Percentiles rank a stretch among this genome's conserved stretches.
These are phyloP conservation scores for Ascoidea asiatica DNA, from an alignment of 805 yeast genomes.

Conservation along the genomic window DNA sequence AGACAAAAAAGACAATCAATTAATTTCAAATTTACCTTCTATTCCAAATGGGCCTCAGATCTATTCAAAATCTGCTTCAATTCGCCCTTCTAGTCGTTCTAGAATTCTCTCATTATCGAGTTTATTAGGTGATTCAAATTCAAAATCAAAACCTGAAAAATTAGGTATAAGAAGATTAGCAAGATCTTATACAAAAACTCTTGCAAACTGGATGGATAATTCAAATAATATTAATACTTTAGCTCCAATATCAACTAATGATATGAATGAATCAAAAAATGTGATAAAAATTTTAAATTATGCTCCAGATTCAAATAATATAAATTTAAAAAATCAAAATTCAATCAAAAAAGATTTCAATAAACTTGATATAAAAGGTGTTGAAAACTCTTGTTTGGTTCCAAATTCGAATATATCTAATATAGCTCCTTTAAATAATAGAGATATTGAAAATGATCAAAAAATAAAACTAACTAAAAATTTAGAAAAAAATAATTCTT, in stretches of 20 bases:
- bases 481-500: no score
- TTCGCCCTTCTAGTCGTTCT: slow-evolving; percentile 9
- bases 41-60: neutral
- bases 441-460: no score
- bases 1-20: neutral
- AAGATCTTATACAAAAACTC: slow-evolving; percentile 7
- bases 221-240: no score
- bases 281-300: no score
- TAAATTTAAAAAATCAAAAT: no score
- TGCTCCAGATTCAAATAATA: no score
- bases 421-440: no score
- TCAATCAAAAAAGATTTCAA: no score
- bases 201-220: slow-evolving; percentile 3
- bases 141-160: slow-evolving; percentile 4
- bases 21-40: neutral
- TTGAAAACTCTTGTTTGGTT: no score
- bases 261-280: neutral
- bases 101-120: slow-evolving; percentile 11
- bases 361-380: no score
- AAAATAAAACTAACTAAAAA: no score
- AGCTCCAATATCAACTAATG: neutral
- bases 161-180: slow-evolving; percentile 10
- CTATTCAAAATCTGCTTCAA: neutral
- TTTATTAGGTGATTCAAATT: neutral
- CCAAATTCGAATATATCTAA: no score